Percentiles rank a stretch among this genome's conserved stretches.
Evolutionary conservation across 306 rosid species (phyloP).

Genomic region (Trifolium pratense): DNA sequence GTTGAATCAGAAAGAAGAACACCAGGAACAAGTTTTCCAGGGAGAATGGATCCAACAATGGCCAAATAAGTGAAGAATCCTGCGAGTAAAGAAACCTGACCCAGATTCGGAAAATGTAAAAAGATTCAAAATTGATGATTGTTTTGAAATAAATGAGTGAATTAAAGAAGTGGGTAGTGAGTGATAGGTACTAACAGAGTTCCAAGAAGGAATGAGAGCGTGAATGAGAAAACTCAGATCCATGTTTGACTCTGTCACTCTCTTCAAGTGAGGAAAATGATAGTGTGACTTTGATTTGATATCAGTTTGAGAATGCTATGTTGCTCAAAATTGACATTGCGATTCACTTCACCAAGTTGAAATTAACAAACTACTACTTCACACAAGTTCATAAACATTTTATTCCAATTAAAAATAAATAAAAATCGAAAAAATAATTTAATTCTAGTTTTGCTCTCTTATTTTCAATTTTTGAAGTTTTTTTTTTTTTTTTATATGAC

Average conservation of each 20-base stretch:
- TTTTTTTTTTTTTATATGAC: no score
- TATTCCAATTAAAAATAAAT: no score
- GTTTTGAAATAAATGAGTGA: slow-evolving; percentile 10
- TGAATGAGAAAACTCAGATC: slow-evolving; percentile 44
- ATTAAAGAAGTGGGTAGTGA: slow-evolving; percentile 15
- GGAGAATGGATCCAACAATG: slow-evolving; percentile 69
- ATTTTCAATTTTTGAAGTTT: no score
- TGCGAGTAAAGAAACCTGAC: slow-evolving; percentile 64
- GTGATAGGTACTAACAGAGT: slow-evolving; percentile 40
- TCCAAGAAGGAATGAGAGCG: slow-evolving; percentile 44
- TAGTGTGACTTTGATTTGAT: slow-evolving; percentile 6
- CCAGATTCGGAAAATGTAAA: slow-evolving; percentile 13
- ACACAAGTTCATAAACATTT: no score
- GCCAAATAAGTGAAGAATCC: slow-evolving; percentile 76
- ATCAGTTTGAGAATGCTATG: not conserved
- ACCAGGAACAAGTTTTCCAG: slow-evolving; percentile 81
- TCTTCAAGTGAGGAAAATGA: slow-evolving; percentile 6
- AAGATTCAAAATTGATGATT: slow-evolving; percentile 25
- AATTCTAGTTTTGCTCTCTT: no score
- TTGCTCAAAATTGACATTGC: not conserved
- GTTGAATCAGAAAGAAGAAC: slow-evolving; percentile 65
- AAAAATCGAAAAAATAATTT: no score
- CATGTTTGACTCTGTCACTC: slow-evolving; percentile 12
- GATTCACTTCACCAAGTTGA: no score
- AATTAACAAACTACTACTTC: no score